Percentiles rank a stretch among this genome's conserved stretches.
phyloP scores from a whole-genome alignment of 805 yeast species.

The Wickerhamomyces chambardii region DNA sequence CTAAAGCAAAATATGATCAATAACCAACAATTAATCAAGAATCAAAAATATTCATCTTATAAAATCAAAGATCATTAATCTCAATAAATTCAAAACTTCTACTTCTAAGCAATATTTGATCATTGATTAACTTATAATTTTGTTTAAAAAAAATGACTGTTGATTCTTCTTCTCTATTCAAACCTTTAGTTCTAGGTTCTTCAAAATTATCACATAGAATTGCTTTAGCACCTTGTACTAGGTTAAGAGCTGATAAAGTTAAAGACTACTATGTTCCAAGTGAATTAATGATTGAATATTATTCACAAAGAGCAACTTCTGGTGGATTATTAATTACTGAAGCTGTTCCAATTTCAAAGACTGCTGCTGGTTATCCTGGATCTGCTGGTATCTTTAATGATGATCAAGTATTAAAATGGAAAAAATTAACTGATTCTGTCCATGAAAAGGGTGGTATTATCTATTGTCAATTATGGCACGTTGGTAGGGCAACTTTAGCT shows the following conservation, averaged over 20 bases:
- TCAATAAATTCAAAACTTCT: too few species aligned
- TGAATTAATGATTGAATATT: slow-evolving; percentile 32
- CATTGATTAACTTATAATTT: too few species aligned
- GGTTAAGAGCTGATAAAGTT: slow-evolving; percentile 15
- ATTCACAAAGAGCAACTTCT: slow-evolving; percentile 32
- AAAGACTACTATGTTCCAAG: slow-evolving; percentile 29
- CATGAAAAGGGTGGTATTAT: slow-evolving; percentile 31
- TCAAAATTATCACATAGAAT: slow-evolving; percentile 18
- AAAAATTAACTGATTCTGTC: slow-evolving; percentile 31
- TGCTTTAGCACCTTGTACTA: slow-evolving; percentile 21
- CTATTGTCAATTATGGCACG: slow-evolving; percentile 34
- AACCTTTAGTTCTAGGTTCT: slow-evolving; percentile 26
- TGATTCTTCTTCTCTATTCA: slow-evolving; percentile 14
- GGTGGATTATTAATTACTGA: slow-evolving; percentile 42
- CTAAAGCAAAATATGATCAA: too few species aligned
- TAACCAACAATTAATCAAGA: too few species aligned
- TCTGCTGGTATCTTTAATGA: slow-evolving; percentile 23
- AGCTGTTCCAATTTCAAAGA: slow-evolving; percentile 29
- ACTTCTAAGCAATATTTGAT: too few species aligned
- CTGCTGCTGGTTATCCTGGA: slow-evolving; percentile 12
- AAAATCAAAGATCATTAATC: too few species aligned
- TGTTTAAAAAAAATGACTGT: too few species aligned
- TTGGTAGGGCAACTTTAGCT: slow-evolving; percentile 32
- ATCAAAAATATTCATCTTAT: too few species aligned
- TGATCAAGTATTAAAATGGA: slow-evolving; percentile 25